These are phyloP conservation scores for Actinomortierella ambigua DNA, from an alignment of 371 early-diverging fungal species.

Conservation along the genomic window DNA sequence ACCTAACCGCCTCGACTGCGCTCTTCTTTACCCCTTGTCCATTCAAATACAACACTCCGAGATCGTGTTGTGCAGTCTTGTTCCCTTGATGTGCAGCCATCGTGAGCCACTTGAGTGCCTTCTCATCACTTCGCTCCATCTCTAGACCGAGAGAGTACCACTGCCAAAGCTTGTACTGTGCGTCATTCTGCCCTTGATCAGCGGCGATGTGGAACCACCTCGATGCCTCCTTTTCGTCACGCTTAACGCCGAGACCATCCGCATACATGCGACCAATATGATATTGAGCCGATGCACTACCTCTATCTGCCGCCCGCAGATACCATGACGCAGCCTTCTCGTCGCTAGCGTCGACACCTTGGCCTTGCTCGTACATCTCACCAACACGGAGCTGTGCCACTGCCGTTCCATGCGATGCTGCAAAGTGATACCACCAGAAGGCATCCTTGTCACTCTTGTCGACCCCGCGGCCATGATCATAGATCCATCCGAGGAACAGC, in stretches of 20 bases:
- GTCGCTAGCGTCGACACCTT: slow-evolving; percentile 65
- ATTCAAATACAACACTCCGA: slow-evolving; percentile 75
- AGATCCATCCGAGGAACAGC: too few relatives aligned
- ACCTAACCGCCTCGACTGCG: slow-evolving; percentile 56
- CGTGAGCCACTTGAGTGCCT: too few relatives aligned
- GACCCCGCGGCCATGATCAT: slow-evolving; percentile 83
- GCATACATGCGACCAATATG: slow-evolving; percentile 78
- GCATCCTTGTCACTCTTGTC: slow-evolving; percentile 68
- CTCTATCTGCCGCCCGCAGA: slow-evolving; percentile 69
- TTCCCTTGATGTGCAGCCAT: slow-evolving; percentile 48
- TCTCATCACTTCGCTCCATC: too few relatives aligned
- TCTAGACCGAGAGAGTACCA: too few relatives aligned
- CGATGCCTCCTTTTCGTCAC: slow-evolving; percentile 68
- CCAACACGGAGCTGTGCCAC: slow-evolving; percentile 83
- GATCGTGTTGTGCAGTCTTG: slow-evolving; percentile 69
- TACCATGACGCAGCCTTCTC: slow-evolving; percentile 83
- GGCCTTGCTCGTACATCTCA: slow-evolving; percentile 78
- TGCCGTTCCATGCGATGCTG: slow-evolving; percentile 78
- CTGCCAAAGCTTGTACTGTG: slow-evolving; percentile 67
- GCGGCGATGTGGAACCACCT: slow-evolving; percentile 74
- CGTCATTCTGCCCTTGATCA: slow-evolving; percentile 72
- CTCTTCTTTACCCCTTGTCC: slow-evolving; percentile 63
- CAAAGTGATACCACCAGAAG: slow-evolving; percentile 70
- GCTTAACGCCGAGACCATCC: slow-evolving; percentile 79
- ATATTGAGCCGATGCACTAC: slow-evolving; percentile 73